Base-by-base conservation (phyloP, 2,329 filamentous ascomycete genomes). In the Penicillium sp. region DNA sequence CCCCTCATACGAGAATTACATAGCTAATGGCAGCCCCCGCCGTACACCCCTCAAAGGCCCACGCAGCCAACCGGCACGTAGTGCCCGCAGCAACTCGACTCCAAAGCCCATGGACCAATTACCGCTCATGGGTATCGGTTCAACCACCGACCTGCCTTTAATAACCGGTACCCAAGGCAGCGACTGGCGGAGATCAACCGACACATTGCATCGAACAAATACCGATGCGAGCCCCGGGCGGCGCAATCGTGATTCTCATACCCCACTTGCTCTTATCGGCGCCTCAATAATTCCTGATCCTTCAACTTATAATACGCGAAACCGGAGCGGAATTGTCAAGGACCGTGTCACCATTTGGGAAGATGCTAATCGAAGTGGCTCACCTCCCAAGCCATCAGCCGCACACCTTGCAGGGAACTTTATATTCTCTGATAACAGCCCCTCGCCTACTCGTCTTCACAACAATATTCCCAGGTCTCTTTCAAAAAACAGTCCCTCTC, bases 281-380 rank as follows among this genome's bases (percentile, higher is more conserved):
- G 26, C 61, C 14, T 37, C 53, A 9, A 54, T 56, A 27, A 27
- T 57, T 7, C 52, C 63, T 19, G 44, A 62, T 0, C 60, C 59
- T 19, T 50, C 57, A 4, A 25, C 46, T 21, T 60, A 54, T 25
- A 60, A 59, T 6, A 49, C 52, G 16, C 58, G 57, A 11, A 62
- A 54, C 25, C 53, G 62, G 10, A 57, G 29, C 29, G 59, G 64
- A 8, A 65, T 61, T 13, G 66, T 64, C 6, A 49, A 67, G n/a
- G 62, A 65, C 21, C 65, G 66, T 10, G 67, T 75, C 9, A 72
- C 71, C 1, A 77, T 78, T 48, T 78, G 74, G 70, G 76, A 78
- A 64, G 75, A 77, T 53, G 64, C 60, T 26, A 66, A 62, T 35
- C 61, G 61, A 19, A 60, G 57, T 42, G 59, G 29, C 3, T 64